A percentile compares a stretch with the other conserved stretches of the same genome.
Conservation (phyloP, 768 basidiomycete genomes). For the Udeniomyces megalosporus region DNA sequence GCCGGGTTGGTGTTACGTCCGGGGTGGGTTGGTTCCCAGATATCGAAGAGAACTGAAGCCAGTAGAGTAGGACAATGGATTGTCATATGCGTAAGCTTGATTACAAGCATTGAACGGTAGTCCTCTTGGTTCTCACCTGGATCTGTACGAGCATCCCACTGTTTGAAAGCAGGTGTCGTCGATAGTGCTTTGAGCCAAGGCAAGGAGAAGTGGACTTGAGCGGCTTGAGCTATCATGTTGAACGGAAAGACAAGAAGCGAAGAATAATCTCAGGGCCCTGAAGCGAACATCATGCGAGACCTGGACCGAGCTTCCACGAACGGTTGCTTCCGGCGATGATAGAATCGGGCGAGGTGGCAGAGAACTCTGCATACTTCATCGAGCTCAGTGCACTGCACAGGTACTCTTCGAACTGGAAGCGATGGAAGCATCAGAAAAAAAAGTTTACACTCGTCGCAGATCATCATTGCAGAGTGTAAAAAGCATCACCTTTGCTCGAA, state of each 20-base stretch:
- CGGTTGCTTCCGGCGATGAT: constrained; percentile 1
- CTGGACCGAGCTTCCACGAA: too few relatives aligned
- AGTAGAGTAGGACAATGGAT: too few relatives aligned
- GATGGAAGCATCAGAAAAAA: background rate
- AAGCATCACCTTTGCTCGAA: constrained; percentile 55
- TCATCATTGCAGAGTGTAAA: background rate
- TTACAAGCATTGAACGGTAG: too few relatives aligned
- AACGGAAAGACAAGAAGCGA: background rate
- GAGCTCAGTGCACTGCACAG: constrained; percentile 71
- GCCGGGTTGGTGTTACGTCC: constrained; percentile 77
- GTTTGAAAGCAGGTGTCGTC: constrained; percentile 66
- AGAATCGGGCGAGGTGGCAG: constrained; percentile 41
- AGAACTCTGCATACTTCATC: constrained; percentile 77
- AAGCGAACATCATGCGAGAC: too few relatives aligned
- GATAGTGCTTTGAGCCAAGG: constrained; percentile 79
- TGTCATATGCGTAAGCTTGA: too few relatives aligned
- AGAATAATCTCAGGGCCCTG: too few relatives aligned
- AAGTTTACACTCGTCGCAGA: too few relatives aligned
- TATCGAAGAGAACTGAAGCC: constrained; percentile 57
- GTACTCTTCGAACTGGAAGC: constrained; percentile 73
- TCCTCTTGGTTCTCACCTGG: too few relatives aligned
- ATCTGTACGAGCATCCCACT: constrained; percentile 85
- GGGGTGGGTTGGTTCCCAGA: constrained; percentile 54
- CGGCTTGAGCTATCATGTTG: constrained; percentile 31
- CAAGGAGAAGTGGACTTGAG: constrained; percentile 60